Evolutionary conservation across 78 protist genomes (phyloP).

Genomic region (Polysphondylium violaceum): DNA sequence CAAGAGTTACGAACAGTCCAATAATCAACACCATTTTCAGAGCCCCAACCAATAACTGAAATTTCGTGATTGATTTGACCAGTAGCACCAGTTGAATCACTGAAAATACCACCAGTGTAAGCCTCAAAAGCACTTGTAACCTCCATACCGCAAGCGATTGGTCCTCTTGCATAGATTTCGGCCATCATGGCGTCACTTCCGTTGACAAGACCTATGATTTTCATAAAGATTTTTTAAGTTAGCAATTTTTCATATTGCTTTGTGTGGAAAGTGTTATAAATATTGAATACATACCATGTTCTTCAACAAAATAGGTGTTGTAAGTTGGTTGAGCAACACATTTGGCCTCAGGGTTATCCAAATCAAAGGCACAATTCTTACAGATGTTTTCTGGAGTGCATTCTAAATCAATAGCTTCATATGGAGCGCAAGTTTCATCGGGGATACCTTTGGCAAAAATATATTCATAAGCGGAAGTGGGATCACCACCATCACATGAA

Average conservation of each 20-base stretch:
- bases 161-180: slow-evolving; percentile 87
- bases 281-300: too few species aligned
- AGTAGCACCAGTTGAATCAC: slow-evolving; percentile 17
- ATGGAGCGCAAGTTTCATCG: slow-evolving; percentile 86
- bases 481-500: slow-evolving; percentile 91
- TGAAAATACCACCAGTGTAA: slow-evolving; percentile 79
- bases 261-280: too few species aligned
- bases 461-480: slow-evolving; percentile 77
- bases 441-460: slow-evolving; percentile 82
- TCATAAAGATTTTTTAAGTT: too few species aligned
- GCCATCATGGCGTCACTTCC: slow-evolving; percentile 88
- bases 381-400: slow-evolving; percentile 85
- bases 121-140: slow-evolving; percentile 51
- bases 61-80: slow-evolving; percentile 86
- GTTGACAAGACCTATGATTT: slow-evolving; percentile 85
- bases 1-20: slow-evolving; percentile 45
- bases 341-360: slow-evolving; percentile 65
- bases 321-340: slow-evolving; percentile 83
- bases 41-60: slow-evolving; percentile 91
- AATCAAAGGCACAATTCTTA: slow-evolving; percentile 88
- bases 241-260: too few species aligned
- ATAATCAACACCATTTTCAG: slow-evolving; percentile 68
- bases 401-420: slow-evolving; percentile 65
- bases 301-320: slow-evolving; percentile 85
- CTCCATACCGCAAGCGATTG: slow-evolving; percentile 85